A percentile compares a stretch with the other conserved stretches of the same genome.
Evolutionary conservation across 495 filamentous ascomycete genomes (phyloP).

Genomic region (Tuber indicum): DNA sequence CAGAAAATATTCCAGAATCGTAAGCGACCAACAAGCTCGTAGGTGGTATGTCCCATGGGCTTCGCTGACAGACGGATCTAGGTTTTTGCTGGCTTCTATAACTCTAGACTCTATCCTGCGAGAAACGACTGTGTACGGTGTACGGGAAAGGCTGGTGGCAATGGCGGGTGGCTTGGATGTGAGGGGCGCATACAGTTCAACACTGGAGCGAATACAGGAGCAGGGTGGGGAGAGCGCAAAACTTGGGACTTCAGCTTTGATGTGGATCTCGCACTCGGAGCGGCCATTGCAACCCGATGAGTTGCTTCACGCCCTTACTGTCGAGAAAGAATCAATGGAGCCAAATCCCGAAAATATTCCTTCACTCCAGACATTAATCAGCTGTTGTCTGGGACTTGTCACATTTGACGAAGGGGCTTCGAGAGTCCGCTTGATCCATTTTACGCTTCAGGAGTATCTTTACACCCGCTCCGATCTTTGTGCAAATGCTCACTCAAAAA

Average conservation of each 20-base stretch:
- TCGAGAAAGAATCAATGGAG: background rate
- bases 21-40: background rate
- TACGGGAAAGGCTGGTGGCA: background rate
- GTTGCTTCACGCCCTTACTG: background rate
- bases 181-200: background rate
- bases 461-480: background rate
- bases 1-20: background rate
- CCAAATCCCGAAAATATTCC: background rate
- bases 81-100: background rate
- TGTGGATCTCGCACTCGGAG: background rate
- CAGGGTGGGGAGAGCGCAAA: background rate
- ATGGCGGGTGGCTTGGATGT: background rate
- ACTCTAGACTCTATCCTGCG: background rate
- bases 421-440: background rate
- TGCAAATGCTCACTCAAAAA: background rate
- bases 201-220: background rate
- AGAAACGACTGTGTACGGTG: background rate
- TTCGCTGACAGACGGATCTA: background rate
- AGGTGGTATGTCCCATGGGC: background rate
- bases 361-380: background rate
- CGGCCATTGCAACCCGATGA: background rate
- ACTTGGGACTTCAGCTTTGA: background rate
- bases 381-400: background rate
- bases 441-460: background rate
- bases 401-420: background rate